Evolutionary conservation across 805 yeast species (phyloP), one percentile per base, ranked within the genome.

Genomic region (Lachancea thermotolerans): DNA sequence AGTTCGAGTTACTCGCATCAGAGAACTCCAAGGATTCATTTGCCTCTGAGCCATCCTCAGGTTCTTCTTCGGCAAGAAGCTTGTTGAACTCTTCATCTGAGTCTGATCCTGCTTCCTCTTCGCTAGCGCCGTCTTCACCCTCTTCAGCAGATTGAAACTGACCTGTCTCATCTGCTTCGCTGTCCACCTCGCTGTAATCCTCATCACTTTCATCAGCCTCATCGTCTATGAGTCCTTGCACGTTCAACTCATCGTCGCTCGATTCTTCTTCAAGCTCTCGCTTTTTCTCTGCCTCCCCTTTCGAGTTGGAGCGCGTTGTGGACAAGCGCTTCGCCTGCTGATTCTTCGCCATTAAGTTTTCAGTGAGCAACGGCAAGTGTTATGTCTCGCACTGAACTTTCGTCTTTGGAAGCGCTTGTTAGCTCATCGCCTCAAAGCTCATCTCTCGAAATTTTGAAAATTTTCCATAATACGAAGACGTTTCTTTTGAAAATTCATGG

Each of bases 41-140:
- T 36, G 54, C 64, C 27, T 73, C 78, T 52, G 76, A 81, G 48
- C 70, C 74, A 7, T 78, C 85, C 18, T 64, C 64, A 6, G 48
- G 47, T 42, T 44, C 51, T 28, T 54, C 55, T 15, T 49, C 57
- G 15, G 51, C 59, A 15, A 41, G 28, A 41, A 41, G 41, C 25
- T 16, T 43, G 32, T 52, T 56, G 29, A 47, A 46, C 21, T 17
- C 50, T 41, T 21, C 50, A 41, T 21, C 39, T 44, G 42, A 45
- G 42, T 37, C 41, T 47, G 27, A 15, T 12, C 27, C 31, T 12
- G 33, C 48, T 15, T 47, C 50, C 5, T 52, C 53, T 15, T 41
- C 53, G 15, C 42, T 45, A 10, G 52, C 74, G 9, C 78, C 85
- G 3, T 51, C 50, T 2, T 33, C 33, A 14, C 43, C 43, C 25